A percentile compares a stretch with the other conserved stretches of the same genome.
phyloP scores from a whole-genome alignment of 805 yeast species.

The Starmera amethionina region DNA sequence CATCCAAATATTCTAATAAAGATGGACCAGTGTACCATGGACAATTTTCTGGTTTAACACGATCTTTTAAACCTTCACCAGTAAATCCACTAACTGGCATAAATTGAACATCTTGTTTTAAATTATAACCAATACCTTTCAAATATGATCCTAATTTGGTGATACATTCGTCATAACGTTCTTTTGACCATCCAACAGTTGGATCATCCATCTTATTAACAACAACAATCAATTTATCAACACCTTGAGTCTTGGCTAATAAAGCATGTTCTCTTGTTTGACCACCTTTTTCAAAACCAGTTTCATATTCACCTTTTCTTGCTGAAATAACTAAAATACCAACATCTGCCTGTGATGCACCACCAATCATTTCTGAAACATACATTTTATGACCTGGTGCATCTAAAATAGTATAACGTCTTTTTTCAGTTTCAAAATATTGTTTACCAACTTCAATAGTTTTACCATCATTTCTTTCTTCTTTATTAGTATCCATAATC shows the following conservation, averaged over 20 bases:
- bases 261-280: slow-evolving; percentile 98
- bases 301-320: slow-evolving; percentile 98
- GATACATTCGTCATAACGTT: slow-evolving; percentile 93
- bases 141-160: slow-evolving; percentile 67
- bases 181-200: slow-evolving; percentile 92
- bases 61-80: slow-evolving; percentile 92
- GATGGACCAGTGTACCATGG: slow-evolving; percentile 97
- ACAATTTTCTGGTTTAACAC: slow-evolving; percentile 58
- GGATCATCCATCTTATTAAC: slow-evolving; percentile 99
- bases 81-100: slow-evolving; percentile 99
- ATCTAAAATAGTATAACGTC: slow-evolving; percentile 95
- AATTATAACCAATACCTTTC: slow-evolving; percentile 80
- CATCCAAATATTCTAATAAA: slow-evolving; percentile 80
- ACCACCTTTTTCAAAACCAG: slow-evolving; percentile 98
- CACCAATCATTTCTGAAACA: slow-evolving; percentile 98
- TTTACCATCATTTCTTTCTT: slow-evolving; percentile 98
- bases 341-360: slow-evolving; percentile 99
- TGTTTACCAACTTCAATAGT: slow-evolving; percentile 99
- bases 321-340: slow-evolving; percentile 97
- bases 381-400: slow-evolving; percentile 99
- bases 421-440: slow-evolving; percentile 92
- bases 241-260: slow-evolving; percentile 97
- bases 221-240: slow-evolving; percentile 84
- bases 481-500: slow-evolving; percentile 99
- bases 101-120: slow-evolving; percentile 73